A percentile compares a stretch with the other conserved stretches of the same genome.
phyloP scores from a whole-genome alignment of 805 yeast genomes.

The Trichomonascus vanleenenianus region DNA sequence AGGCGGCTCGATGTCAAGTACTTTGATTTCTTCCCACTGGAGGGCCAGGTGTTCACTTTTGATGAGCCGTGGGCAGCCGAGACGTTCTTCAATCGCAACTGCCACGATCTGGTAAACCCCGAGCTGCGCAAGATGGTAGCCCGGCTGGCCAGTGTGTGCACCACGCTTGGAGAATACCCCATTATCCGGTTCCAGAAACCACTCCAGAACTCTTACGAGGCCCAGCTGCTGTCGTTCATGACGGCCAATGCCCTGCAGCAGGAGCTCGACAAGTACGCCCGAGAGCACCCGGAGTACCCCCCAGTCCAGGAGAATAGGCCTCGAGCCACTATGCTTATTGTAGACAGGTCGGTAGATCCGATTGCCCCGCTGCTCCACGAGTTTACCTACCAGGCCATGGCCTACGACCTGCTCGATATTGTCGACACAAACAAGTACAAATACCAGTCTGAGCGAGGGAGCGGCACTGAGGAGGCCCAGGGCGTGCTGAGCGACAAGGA shows the following conservation, averaged over 20 bases:
- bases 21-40: constrained; percentile 55
- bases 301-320: constrained; percentile 40
- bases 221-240: constrained; percentile 54
- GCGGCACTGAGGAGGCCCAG: constrained; percentile 36
- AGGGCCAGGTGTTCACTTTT: constrained; percentile 65
- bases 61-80: constrained; percentile 55
- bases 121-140: constrained; percentile 55
- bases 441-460: constrained; percentile 44
- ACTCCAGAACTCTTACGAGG: constrained; percentile 43
- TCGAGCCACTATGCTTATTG: constrained; percentile 62
- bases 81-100: constrained; percentile 58
- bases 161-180: constrained; percentile 82
- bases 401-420: constrained; percentile 59
- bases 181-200: constrained; percentile 65
- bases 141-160: constrained; percentile 62
- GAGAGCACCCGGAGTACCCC: constrained; percentile 59
- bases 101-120: constrained; percentile 50
- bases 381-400: constrained; percentile 86
- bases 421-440: constrained; percentile 39
- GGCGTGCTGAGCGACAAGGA: constrained; percentile 55
- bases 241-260: constrained; percentile 67
- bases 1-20: constrained; percentile 34
- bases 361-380: constrained; percentile 83
- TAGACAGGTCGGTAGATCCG: constrained; percentile 79
- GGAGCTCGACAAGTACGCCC: constrained; percentile 66